Evolutionary conservation across 805 yeast species (phyloP).

Genomic region (Candida insectorum): DNA sequence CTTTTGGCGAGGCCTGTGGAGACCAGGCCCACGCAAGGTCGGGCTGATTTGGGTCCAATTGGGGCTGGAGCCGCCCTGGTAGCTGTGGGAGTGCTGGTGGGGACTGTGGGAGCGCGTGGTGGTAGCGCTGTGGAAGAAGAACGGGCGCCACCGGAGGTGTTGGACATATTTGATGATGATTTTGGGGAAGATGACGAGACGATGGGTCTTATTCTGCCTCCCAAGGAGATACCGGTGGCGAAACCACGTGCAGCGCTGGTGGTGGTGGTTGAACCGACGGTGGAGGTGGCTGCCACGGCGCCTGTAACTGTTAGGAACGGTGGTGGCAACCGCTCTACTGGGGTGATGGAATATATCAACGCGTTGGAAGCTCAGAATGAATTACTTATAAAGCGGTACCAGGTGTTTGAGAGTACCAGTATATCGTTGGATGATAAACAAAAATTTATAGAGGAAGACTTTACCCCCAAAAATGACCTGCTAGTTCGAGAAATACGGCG

Average conservation of each 20-base stretch:
- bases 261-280: neutral
- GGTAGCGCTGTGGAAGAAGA: neutral
- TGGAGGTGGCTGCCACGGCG: no score
- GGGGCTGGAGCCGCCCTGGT: neutral
- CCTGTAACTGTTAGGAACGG: no score
- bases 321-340: no score
- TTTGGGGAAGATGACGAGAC: no score
- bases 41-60: no score
- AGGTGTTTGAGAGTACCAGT: constrained; percentile 33
- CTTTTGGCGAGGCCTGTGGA: constrained; percentile 2
- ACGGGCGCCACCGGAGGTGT: neutral
- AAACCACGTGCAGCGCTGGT: no score
- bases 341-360: no score
- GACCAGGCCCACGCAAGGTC: neutral
- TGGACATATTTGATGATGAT: no score
- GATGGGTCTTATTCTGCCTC: no score
- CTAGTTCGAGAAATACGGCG: no score
- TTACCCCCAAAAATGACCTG: constrained; percentile 25
- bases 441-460: constrained; percentile 20
- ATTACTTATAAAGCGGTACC: constrained; percentile 26
- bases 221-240: no score
- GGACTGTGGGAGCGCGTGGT: neutral
- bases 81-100: neutral
- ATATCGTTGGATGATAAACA: constrained; percentile 35
- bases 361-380: constrained; percentile 24